These are phyloP conservation scores for Aspergillus funiculosus DNA, from an alignment of 495 filamentous ascomycete genomes.

Conservation along the genomic window DNA sequence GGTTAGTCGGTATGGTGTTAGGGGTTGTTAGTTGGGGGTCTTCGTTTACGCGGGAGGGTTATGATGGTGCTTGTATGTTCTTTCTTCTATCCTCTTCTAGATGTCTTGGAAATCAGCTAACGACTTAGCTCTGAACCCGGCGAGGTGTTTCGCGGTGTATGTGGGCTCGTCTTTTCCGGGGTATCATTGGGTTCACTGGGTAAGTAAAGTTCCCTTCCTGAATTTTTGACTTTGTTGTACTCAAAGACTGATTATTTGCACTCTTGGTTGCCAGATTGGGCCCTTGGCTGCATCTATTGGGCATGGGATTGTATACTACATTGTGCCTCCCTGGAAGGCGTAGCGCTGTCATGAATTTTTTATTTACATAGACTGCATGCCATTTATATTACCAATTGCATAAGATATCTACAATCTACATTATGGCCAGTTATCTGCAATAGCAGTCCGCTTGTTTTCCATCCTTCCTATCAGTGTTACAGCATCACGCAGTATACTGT, in stretches of 20 bases:
- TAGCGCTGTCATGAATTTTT: too few relatives aligned
- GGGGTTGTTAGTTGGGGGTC: conserved; percentile 43
- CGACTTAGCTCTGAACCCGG: conserved; percentile 28
- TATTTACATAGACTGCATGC: too few relatives aligned
- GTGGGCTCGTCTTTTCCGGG: conserved; percentile 25
- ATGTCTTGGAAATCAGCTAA: neutral
- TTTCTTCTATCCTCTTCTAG: neutral
- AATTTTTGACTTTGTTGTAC: conserved; percentile 8
- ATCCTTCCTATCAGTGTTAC: too few relatives aligned
- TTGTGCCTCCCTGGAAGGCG: conserved; percentile 31
- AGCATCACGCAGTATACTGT: too few relatives aligned
- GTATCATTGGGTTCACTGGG: conserved; percentile 38
- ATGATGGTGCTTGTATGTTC: conserved; percentile 35
- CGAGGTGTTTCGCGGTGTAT: conserved; percentile 31
- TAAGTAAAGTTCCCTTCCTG: conserved; percentile 10
- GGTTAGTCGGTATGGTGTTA: conserved; percentile 47
- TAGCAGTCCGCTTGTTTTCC: too few relatives aligned
- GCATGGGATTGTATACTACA: conserved; percentile 28
- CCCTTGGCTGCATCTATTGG: conserved; percentile 25
- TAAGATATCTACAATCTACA: too few relatives aligned
- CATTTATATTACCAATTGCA: too few relatives aligned
- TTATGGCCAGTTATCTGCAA: too few relatives aligned
- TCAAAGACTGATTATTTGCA: neutral
- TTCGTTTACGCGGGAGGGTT: conserved; percentile 41
- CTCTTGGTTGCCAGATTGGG: conserved; percentile 28